Conservation (phyloP, 495 filamentous ascomycete species). For the Podospora tetraspora region DNA sequence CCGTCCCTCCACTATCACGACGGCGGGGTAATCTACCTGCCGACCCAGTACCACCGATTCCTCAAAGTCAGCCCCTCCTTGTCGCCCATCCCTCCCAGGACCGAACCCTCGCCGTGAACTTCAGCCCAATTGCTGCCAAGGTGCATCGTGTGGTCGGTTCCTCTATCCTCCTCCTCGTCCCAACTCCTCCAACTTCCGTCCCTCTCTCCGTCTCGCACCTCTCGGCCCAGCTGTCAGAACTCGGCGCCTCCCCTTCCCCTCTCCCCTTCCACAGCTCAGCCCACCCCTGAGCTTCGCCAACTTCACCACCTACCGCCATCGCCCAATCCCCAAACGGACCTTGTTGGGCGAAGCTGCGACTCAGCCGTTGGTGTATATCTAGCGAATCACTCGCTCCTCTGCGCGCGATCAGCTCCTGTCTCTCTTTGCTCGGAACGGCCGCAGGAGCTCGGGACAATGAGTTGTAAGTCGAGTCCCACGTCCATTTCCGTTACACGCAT, state of each 20-base stretch:
- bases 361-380: constrained; percentile 7
- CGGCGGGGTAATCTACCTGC: not conserved
- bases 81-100: constrained; percentile 2
- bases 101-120: not conserved
- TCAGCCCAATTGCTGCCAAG: constrained; percentile 30
- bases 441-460: constrained; percentile 30
- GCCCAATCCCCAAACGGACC: not conserved
- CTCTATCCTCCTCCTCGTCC: constrained; percentile 4
- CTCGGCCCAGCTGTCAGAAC: not conserved
- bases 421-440: constrained; percentile 10
- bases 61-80: not conserved
- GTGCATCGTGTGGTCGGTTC: not conserved
- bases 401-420: not conserved
- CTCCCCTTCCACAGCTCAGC: not conserved
- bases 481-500: constrained; percentile 17
- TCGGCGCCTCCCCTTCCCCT: not conserved
- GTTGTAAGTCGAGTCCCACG: constrained; percentile 30
- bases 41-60: not conserved
- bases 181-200: constrained; percentile 14
- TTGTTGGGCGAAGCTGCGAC: not conserved
- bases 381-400: not conserved
- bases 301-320: not conserved
- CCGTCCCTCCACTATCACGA: not conserved
- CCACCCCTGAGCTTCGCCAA: not conserved
- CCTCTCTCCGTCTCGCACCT: constrained; percentile 22